Percentiles rank a stretch among this genome's conserved stretches.
Evolutionary conservation across 208 protist genomes (phyloP).

Genomic region (Naegleria lovaniensis): DNA sequence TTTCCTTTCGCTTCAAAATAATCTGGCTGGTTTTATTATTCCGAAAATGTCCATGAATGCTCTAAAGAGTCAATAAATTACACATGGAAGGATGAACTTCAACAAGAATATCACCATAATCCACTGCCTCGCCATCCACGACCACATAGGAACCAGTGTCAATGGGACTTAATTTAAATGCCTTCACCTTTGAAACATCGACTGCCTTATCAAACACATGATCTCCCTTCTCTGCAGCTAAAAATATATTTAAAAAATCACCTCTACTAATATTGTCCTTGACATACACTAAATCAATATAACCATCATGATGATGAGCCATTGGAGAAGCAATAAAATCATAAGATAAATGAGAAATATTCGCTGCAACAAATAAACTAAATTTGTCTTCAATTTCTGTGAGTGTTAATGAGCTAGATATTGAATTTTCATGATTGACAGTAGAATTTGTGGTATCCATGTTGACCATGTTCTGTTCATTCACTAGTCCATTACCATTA

Average conservation of each 20-base stretch:
- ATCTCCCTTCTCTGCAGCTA: background rate
- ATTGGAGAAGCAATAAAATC: background rate
- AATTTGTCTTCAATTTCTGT: background rate
- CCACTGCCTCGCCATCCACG: background rate
- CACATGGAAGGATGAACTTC: conserved; percentile 3
- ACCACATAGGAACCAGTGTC: background rate
- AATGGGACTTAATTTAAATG: background rate
- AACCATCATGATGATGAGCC: conserved; percentile 7
- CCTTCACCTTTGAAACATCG: background rate
- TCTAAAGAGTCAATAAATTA: background rate
- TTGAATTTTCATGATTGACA: too few relatives aligned
- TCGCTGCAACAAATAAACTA: background rate
- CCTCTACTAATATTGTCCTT: background rate
- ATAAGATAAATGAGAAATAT: background rate
- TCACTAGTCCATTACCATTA: background rate
- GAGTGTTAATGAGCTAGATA: background rate
- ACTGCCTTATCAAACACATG: background rate
- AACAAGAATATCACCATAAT: background rate
- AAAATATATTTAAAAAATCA: conserved; percentile 11
- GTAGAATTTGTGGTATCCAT: background rate
- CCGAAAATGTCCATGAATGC: too few relatives aligned
- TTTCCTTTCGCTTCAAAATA: too few relatives aligned
- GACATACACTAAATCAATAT: background rate
- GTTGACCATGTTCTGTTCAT: too few relatives aligned
- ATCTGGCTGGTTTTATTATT: too few relatives aligned